A percentile compares a stretch with the other conserved stretches of the same genome.
Evolutionary conservation across 208 protist species (phyloP).

Genomic region (Porcisia deanei): DNA sequence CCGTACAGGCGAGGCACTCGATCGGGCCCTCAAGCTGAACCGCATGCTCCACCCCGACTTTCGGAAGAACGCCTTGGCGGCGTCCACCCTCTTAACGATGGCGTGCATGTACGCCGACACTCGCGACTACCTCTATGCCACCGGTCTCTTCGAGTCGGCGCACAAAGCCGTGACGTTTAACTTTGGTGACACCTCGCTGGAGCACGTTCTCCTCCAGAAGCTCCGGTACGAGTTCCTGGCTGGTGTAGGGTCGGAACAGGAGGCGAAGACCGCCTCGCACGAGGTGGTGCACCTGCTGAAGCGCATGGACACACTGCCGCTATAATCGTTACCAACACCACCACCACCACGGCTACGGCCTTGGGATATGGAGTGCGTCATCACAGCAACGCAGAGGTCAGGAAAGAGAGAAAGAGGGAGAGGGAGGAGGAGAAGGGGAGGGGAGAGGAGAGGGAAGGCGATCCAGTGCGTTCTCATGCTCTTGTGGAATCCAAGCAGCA

Average conservation of each 20-base stretch:
- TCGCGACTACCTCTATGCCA: slow-evolving; percentile 88
- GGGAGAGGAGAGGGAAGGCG: neutral
- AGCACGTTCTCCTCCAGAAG: slow-evolving; percentile 55
- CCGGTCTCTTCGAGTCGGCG: slow-evolving; percentile 79
- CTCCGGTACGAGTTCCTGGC: slow-evolving; percentile 84
- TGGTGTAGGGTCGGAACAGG: slow-evolving; percentile 85
- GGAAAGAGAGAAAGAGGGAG: neutral
- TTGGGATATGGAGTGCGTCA: neutral
- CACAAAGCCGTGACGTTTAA: slow-evolving; percentile 55
- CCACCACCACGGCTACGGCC: neutral
- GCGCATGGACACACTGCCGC: slow-evolving; percentile 54
- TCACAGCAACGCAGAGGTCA: neutral
- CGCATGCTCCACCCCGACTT: slow-evolving; percentile 62
- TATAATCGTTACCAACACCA: neutral
- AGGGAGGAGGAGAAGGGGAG: neutral
- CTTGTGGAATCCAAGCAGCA: too few species aligned
- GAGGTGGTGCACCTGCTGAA: slow-evolving; percentile 78
- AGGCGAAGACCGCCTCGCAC: slow-evolving; percentile 76
- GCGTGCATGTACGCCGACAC: slow-evolving; percentile 88
- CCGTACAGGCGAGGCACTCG: slow-evolving; percentile 56
- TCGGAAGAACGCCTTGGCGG: slow-evolving; percentile 61
- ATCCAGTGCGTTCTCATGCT: neutral
- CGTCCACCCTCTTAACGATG: slow-evolving; percentile 68
- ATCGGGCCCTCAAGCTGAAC: slow-evolving; percentile 76
- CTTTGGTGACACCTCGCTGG: slow-evolving; percentile 66